Evolutionary conservation across 2,329 filamentous ascomycete species (phyloP).

Genomic region (Tolypocladium sp.): DNA sequence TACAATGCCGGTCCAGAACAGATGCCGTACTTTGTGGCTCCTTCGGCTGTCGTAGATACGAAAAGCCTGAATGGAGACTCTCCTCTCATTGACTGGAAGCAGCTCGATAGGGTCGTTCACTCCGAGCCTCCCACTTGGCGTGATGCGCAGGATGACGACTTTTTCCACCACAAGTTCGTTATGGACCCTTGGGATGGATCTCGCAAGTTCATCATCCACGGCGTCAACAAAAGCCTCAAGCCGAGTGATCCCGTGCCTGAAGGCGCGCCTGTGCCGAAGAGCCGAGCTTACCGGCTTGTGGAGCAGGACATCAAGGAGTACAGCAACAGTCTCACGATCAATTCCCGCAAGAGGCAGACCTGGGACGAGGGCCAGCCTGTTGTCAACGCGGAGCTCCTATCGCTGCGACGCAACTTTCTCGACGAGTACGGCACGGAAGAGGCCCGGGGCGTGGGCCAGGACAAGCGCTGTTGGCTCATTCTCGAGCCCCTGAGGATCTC

Average conservation of each 20-base stretch:
- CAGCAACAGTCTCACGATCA: constrained; percentile 66
- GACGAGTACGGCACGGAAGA: constrained; percentile 54
- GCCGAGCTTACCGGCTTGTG: constrained; percentile 29
- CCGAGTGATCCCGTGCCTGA: constrained; percentile 57
- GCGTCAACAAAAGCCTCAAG: constrained; percentile 47
- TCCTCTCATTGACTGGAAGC: constrained; percentile 51
- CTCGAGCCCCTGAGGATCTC: constrained; percentile 72
- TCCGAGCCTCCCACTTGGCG: constrained; percentile 27
- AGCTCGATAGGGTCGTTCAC: constrained; percentile 32
- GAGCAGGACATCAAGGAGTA: constrained; percentile 69
- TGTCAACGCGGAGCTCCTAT: constrained; percentile 62
- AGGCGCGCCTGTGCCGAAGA: constrained; percentile 36
- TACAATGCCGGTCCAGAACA: constrained; percentile 56
- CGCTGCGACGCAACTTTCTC: constrained; percentile 74
- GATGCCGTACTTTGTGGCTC: constrained; percentile 79
- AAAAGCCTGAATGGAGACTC: background rate
- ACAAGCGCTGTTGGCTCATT: constrained; percentile 55
- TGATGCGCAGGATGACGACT: constrained; percentile 31
- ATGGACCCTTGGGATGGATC: constrained; percentile 53
- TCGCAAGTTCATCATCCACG: constrained; percentile 48
- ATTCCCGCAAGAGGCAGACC: constrained; percentile 35
- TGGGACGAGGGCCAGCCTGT: constrained; percentile 73
- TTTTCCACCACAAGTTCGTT: constrained; percentile 45
- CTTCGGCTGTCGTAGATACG: constrained; percentile 21
- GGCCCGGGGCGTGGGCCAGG: constrained; percentile 13